Evolutionary conservation across 169 alveolate genomes (phyloP).

Genomic region (Cryptosporidium tyzzeri): DNA sequence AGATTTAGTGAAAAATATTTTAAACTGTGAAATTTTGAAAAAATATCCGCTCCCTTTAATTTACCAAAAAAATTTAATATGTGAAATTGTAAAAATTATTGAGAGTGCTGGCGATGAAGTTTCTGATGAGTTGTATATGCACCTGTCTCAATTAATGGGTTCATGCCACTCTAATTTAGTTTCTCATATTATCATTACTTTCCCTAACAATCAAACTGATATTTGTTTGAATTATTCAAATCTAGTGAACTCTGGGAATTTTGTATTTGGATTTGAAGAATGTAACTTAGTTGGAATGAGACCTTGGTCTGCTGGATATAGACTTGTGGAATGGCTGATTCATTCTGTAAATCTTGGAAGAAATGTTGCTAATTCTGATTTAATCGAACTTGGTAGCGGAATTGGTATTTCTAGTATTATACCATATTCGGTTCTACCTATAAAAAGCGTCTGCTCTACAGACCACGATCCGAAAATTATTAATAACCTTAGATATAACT

Average conservation of each 20-base stretch:
- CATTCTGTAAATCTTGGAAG: conserved; percentile 13
- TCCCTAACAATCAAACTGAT: not conserved
- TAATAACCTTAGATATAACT: conserved; percentile 37
- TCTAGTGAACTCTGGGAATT: not conserved
- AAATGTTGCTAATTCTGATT: not conserved
- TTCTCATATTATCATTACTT: conserved; percentile 19
- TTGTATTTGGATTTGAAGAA: conserved; percentile 36
- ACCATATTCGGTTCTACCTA: conserved; percentile 18
- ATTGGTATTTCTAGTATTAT: conserved; percentile 58
- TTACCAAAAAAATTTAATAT: not conserved
- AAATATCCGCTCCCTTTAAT: conserved; percentile 37
- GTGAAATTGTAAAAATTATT: conserved; percentile 1
- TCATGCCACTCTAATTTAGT: not conserved
- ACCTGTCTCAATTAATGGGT: not conserved
- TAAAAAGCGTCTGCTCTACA: conserved; percentile 43
- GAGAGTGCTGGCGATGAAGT: conserved; percentile 15
- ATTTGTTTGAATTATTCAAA: not conserved
- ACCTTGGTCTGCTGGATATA: conserved; percentile 70
- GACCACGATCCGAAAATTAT: conserved; percentile 31
- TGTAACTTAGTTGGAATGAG: conserved; percentile 63
- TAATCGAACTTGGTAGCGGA: conserved; percentile 72
- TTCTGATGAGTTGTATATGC: conserved; percentile 25
- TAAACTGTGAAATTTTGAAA: conserved; percentile 10
- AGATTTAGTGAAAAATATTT: conserved; percentile 13
- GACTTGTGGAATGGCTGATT: conserved; percentile 55